Conservation (phyloP, 352 stramenopile species). For the Globisporangium cederbergense region DNA sequence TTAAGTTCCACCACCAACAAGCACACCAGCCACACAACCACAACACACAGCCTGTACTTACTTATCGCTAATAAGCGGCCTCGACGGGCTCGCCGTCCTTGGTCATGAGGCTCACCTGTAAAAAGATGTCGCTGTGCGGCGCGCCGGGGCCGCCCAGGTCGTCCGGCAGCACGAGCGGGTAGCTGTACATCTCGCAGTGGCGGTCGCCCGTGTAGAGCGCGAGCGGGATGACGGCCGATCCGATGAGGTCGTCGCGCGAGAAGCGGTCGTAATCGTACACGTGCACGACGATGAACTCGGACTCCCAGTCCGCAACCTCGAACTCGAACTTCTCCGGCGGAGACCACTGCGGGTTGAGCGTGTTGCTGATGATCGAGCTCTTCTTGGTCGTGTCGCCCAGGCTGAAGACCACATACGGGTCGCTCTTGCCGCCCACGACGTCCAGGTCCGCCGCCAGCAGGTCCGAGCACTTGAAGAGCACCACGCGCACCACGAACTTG, state of each 20-base stretch:
- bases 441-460: conserved; percentile 45
- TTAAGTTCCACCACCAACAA: neutral
- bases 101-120: conserved; percentile 60
- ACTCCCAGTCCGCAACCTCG: conserved; percentile 53
- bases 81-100: conserved; percentile 49
- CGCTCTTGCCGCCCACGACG: conserved; percentile 62
- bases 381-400: conserved; percentile 45
- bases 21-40: neutral
- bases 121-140: conserved; percentile 52
- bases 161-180: conserved; percentile 63
- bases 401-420: conserved; percentile 71
- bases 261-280: conserved; percentile 76
- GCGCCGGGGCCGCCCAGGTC: conserved; percentile 39
- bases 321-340: conserved; percentile 78
- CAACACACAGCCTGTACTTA: neutral
- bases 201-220: conserved; percentile 53
- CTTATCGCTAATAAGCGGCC: conserved; percentile 20
- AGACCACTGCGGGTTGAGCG: conserved; percentile 66
- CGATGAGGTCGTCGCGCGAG: conserved; percentile 68
- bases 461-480: conserved; percentile 65
- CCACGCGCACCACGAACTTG: conserved; percentile 47
- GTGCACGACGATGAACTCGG: conserved; percentile 58
- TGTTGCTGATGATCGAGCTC: conserved; percentile 63
- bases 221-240: conserved; percentile 61
- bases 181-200: conserved; percentile 66